These are phyloP conservation scores for Trichoderma breve DNA, from an alignment of 2,329 filamentous ascomycete species.

Conservation along the genomic window DNA sequence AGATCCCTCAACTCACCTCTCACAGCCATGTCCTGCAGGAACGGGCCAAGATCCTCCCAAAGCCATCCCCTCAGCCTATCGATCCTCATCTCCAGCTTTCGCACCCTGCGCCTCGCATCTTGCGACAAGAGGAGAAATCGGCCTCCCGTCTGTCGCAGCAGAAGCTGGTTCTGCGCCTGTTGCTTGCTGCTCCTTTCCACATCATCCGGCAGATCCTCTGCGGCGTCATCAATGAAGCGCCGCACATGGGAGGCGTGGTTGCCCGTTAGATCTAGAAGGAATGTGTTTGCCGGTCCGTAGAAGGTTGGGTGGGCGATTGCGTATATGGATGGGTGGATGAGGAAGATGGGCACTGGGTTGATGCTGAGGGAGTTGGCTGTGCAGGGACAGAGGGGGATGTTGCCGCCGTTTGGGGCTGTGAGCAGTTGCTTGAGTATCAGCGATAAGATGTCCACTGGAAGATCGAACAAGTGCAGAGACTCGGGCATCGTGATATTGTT, in stretches of 20 bases:
- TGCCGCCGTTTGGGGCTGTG: slow-evolving; percentile 21
- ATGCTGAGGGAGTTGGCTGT: slow-evolving; percentile 21
- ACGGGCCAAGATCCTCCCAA: slow-evolving; percentile 28
- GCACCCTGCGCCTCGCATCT: slow-evolving; percentile 29
- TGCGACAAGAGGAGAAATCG: slow-evolving; percentile 26
- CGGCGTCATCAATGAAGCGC: slow-evolving; percentile 25
- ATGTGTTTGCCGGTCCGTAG: slow-evolving; percentile 32
- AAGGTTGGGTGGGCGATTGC: slow-evolving; percentile 34
- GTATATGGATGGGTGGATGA: slow-evolving; percentile 35
- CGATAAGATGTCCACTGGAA: slow-evolving; percentile 35
- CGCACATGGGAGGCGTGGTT: slow-evolving; percentile 31
- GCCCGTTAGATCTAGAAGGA: slow-evolving; percentile 31
- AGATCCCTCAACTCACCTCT: slow-evolving; percentile 32
- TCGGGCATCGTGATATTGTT: slow-evolving; percentile 7
- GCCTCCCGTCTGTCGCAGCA: slow-evolving; percentile 8
- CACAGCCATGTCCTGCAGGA: slow-evolving; percentile 35
- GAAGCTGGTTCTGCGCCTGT: neutral
- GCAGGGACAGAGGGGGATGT: slow-evolving; percentile 33
- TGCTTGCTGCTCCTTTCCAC: neutral
- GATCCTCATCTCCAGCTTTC: slow-evolving; percentile 30
- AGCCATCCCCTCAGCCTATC: slow-evolving; percentile 35
- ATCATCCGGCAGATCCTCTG: slow-evolving; percentile 23
- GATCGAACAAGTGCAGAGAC: slow-evolving; percentile 33
- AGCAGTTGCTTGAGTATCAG: slow-evolving; percentile 34
- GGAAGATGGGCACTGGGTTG: slow-evolving; percentile 31